Evolutionary conservation across 164 flowering plant species (phyloP), one percentile per base, ranked within the genome.

Genomic region (Dillenia turbinata): DNA sequence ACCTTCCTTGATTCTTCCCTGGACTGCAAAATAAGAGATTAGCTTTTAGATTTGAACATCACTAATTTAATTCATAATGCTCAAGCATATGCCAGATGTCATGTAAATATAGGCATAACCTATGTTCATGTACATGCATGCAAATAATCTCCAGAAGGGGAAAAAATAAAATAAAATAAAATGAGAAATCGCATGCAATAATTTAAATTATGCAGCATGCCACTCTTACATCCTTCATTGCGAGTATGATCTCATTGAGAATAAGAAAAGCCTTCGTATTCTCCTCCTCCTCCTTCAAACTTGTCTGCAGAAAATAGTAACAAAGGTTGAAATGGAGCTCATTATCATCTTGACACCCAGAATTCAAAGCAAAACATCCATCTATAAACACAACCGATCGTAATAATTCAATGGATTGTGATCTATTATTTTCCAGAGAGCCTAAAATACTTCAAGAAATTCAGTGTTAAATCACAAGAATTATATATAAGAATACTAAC

Each of bases 201-300:
- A 19, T 19, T 19, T 19, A 19, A 19, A 19, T 19, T 19, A 19
- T 19, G 22, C 22, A 19, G 22, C 1, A 19, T 19, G 22, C 22
- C 22, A 19, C 22, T 54, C 92, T 83, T 87, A 93, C 98, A 85
- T 83, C 83, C 69, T 93, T 90, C 52, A 87, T 59, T 33, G 78
- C 63, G 54, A 89, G 72, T 72, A 93, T 83, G 49, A 94, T 84
- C 83, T 94, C 95, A 61, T 91, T 94, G 68, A 94, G 87, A 67
- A 94, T 78, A 60, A 78, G 82, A 77, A 91, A 94, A 68, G 87
- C 80, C 75, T 85, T 89, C 22, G 72, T 69, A 61, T 77, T 75
- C 60, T 69, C 84, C 55, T 79, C 84, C 55, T 79, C 84, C 57
- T 19, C 22, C 22, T 80, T 92, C 61, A 66, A 59, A 68, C 70